These are phyloP conservation scores for Grosmannia serpens DNA, from an alignment of 2,329 filamentous ascomycete species.

Conservation along the genomic window DNA sequence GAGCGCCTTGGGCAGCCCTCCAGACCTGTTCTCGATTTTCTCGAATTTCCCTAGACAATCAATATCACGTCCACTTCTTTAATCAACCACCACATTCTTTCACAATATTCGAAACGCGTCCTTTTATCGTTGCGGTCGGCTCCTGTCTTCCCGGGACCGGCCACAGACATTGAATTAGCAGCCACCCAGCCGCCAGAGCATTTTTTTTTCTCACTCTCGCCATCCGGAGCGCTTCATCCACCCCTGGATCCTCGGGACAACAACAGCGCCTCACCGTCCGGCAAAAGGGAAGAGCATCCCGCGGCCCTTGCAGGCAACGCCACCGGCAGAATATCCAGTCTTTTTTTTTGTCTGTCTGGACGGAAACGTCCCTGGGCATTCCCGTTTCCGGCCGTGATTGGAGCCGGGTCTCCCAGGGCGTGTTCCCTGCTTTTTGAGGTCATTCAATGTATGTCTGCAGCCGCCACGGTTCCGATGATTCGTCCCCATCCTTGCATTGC, in stretches of 20 bases:
- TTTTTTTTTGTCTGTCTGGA: not conserved
- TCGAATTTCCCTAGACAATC: not conserved
- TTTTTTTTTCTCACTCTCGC: not conserved
- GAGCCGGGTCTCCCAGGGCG: not conserved
- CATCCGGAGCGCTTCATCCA: not conserved
- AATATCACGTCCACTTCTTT: not conserved
- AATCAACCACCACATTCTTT: not conserved
- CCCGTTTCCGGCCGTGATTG: not conserved
- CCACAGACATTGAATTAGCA: not conserved
- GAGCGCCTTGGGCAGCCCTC: not conserved
- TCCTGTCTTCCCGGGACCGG: not conserved
- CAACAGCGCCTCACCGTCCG: not conserved
- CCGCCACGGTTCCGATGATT: not conserved
- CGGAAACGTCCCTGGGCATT: not conserved
- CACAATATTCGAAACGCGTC: not conserved
- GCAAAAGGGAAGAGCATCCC: not conserved
- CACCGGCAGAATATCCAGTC: not conserved
- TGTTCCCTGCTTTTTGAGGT: not conserved
- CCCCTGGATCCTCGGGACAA: not conserved
- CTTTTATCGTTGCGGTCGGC: not conserved
- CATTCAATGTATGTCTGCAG: conserved; percentile 1
- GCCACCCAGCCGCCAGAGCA: not conserved
- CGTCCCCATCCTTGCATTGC: not conserved
- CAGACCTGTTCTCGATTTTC: not conserved
- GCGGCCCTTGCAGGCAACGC: not conserved